Evolutionary conservation across 1,284 basidiomycete species (phyloP).

Genomic region (Moesziomyces globuligerus): DNA sequence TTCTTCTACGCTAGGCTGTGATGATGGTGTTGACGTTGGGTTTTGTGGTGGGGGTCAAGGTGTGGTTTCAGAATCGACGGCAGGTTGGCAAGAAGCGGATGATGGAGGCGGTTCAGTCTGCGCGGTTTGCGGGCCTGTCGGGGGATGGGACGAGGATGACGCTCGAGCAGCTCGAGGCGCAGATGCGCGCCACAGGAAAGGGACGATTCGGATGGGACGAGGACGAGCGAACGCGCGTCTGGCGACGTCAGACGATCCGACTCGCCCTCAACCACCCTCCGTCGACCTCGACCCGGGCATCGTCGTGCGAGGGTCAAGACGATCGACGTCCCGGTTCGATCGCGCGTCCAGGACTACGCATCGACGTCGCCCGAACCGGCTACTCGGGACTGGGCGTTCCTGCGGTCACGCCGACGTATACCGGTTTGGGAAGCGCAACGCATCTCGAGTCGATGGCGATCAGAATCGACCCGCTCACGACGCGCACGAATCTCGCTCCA

Average conservation of each 20-base stretch:
- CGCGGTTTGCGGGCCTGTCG: not conserved
- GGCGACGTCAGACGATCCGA: conserved; percentile 32
- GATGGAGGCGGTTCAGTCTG: conserved; percentile 28
- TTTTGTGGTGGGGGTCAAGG: conserved; percentile 1
- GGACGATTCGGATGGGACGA: conserved; percentile 5
- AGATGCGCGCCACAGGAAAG: conserved; percentile 10
- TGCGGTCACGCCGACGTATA: conserved; percentile 10
- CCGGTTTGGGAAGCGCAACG: conserved; percentile 13
- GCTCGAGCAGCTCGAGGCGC: conserved; percentile 9
- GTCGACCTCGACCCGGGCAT: too few relatives aligned
- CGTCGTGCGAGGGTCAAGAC: too few relatives aligned
- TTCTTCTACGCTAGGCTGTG: not conserved
- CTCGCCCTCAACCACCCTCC: conserved; percentile 25
- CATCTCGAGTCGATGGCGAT: conserved; percentile 11
- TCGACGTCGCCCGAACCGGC: conserved; percentile 9
- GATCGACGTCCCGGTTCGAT: too few relatives aligned
- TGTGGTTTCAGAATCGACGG: conserved; percentile 45
- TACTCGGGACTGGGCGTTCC: too few relatives aligned
- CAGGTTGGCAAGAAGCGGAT: conserved; percentile 45
- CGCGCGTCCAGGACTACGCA: conserved; percentile 2
- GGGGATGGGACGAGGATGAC: too few relatives aligned
- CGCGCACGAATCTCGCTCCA: not conserved
- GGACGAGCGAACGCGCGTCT: conserved; percentile 32
- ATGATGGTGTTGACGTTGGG: not conserved
- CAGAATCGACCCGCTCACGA: not conserved